phyloP scores from a whole-genome alignment of 768 basidiomycete species.

The Boletus sp. region DNA sequence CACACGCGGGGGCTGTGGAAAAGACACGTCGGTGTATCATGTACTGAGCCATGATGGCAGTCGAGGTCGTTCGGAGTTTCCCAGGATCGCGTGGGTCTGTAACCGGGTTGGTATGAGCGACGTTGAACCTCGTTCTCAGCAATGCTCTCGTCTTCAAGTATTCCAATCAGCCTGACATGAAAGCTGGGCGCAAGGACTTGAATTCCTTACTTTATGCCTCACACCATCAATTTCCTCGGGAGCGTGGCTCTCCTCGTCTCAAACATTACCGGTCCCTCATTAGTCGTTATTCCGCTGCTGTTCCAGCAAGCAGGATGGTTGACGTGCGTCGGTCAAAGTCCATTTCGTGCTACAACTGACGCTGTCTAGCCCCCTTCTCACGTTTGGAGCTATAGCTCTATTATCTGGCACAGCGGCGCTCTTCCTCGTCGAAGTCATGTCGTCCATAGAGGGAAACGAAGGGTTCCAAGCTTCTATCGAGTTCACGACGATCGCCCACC shows the following conservation, averaged over 20 bases:
- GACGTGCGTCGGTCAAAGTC: slow-evolving; percentile 12
- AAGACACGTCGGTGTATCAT: slow-evolving; percentile 9
- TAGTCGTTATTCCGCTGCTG: slow-evolving; percentile 20
- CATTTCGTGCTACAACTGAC: not conserved
- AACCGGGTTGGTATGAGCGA: too few species aligned
- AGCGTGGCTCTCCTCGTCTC: slow-evolving; percentile 27
- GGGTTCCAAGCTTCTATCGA: slow-evolving; percentile 21
- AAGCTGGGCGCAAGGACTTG: not conserved
- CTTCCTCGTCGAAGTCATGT: slow-evolving; percentile 22
- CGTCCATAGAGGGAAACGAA: slow-evolving; percentile 27
- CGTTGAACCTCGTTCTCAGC: too few species aligned
- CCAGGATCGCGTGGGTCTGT: not conserved
- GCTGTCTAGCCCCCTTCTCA: slow-evolving; percentile 14
- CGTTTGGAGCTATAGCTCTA: slow-evolving; percentile 15
- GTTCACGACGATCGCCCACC: slow-evolving; percentile 25
- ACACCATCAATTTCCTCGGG: slow-evolving; percentile 20
- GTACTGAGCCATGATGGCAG: slow-evolving; percentile 13
- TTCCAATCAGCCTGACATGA: not conserved
- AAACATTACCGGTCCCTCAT: slow-evolving; percentile 21
- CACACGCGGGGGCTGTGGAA: not conserved
- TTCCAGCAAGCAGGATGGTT: slow-evolving; percentile 28
- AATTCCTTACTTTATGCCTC: slow-evolving; percentile 13
- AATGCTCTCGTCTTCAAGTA: too few species aligned
- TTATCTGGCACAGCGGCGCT: slow-evolving; percentile 21
- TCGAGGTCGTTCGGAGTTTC: not conserved